Conservation (phyloP, 2,329 filamentous ascomycete species). For the Aaosphaeria arxii region DNA sequence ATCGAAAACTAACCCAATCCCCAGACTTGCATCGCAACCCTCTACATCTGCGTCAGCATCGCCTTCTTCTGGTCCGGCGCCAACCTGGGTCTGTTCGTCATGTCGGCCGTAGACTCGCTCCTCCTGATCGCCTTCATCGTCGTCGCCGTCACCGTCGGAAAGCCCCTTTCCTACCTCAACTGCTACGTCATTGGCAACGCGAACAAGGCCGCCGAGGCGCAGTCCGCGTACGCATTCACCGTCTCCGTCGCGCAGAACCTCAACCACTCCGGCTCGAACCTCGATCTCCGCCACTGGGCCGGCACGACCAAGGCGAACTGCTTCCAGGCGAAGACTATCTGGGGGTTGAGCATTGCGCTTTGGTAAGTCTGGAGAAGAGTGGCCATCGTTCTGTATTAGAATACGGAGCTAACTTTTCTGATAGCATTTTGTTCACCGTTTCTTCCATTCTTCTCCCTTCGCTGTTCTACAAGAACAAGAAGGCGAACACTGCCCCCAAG, state of each 20-base stretch:
- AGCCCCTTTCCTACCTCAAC: conserved; percentile 73
- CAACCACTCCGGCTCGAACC: conserved; percentile 47
- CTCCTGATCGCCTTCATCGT: conserved; percentile 77
- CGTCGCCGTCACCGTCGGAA: conserved; percentile 73
- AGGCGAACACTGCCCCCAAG: conserved; percentile 37
- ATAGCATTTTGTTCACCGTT: conserved; percentile 45
- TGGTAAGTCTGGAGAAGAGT: conserved; percentile 55
- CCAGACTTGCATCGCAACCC: conserved; percentile 71
- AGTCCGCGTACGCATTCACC: conserved; percentile 53
- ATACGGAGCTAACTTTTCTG: conserved; percentile 8
- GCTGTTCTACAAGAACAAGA: conserved; percentile 50
- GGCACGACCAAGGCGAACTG: conserved; percentile 66
- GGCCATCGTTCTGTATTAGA: not conserved
- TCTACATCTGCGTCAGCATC: conserved; percentile 69
- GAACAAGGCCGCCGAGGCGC: conserved; percentile 42
- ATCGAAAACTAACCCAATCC: conserved; percentile 12
- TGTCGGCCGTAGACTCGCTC: conserved; percentile 63
- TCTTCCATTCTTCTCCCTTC: conserved; percentile 46
- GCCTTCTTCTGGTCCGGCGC: conserved; percentile 81
- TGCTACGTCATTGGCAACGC: conserved; percentile 59
- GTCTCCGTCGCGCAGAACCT: conserved; percentile 52
- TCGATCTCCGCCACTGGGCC: conserved; percentile 55
- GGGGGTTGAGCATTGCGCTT: conserved; percentile 79
- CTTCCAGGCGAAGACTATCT: conserved; percentile 80
- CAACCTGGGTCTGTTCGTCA: conserved; percentile 70